These are phyloP conservation scores for Fusarium miscanthi DNA, from an alignment of 2,329 filamentous ascomycete genomes.

Conservation along the genomic window DNA sequence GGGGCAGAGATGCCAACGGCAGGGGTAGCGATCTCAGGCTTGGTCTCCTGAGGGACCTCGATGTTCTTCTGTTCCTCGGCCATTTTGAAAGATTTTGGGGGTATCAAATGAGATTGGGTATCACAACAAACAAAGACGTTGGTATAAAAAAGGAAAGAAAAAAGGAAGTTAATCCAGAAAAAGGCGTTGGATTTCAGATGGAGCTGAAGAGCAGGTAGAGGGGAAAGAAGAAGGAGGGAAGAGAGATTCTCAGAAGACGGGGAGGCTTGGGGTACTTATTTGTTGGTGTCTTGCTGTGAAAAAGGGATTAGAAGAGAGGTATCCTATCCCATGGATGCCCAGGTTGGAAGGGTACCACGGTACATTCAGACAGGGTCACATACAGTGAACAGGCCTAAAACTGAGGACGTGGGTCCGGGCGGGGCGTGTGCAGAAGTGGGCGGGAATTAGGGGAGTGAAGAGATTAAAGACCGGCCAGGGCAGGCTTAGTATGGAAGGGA, in stretches of 20 bases:
- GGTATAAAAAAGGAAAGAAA: constrained; percentile 53
- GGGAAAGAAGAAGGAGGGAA: constrained; percentile 49
- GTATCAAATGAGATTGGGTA: constrained; percentile 60
- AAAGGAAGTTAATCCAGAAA: constrained; percentile 52
- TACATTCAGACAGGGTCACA: constrained; percentile 19
- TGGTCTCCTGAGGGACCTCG: constrained; percentile 66
- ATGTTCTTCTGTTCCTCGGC: constrained; percentile 79
- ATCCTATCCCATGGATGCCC: neutral
- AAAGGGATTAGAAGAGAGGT: constrained; percentile 19
- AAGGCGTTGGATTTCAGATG: constrained; percentile 47
- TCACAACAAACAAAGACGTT: constrained; percentile 61
- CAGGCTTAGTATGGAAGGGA: neutral
- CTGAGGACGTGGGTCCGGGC: constrained; percentile 25
- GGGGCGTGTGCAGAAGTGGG: constrained; percentile 33
- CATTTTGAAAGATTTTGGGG: constrained; percentile 66
- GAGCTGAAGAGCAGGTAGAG: constrained; percentile 49
- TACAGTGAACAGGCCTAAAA: constrained; percentile 25
- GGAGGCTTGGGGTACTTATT: constrained; percentile 58
- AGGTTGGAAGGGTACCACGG: neutral
- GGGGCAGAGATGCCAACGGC: constrained; percentile 46
- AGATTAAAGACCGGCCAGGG: constrained; percentile 25
- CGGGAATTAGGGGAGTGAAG: constrained; percentile 36
- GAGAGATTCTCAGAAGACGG: constrained; percentile 37
- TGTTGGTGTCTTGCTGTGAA: constrained; percentile 36
- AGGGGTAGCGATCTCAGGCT: constrained; percentile 50